Evolutionary conservation across 2,329 filamentous ascomycete species (phyloP).

Genomic region (Aspergillus pseudoglaucus): DNA sequence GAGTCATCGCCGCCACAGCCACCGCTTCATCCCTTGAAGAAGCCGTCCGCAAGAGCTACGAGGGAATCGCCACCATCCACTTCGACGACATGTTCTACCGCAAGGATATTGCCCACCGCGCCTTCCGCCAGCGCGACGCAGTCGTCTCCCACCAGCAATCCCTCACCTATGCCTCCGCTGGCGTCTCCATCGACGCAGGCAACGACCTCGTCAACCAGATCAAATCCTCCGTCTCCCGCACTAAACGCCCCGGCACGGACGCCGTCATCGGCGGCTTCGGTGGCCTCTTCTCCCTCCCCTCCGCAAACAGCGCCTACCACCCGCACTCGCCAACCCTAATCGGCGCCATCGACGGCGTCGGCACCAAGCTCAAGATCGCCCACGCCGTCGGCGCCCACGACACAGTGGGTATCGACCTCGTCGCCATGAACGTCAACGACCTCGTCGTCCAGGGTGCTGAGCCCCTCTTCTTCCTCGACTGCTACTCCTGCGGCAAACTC

Average conservation of each 20-base stretch:
- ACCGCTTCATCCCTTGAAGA: conserved; percentile 68
- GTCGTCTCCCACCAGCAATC: conserved; percentile 17
- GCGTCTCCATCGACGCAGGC: conserved; percentile 89
- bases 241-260: conserved; percentile 77
- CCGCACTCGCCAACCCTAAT: conserved; percentile 71
- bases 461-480: conserved; percentile 94
- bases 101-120: conserved; percentile 81
- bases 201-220: conserved; percentile 90
- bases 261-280: conserved; percentile 95
- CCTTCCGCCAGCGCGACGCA: conserved; percentile 33
- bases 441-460: conserved; percentile 92
- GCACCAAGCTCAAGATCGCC: conserved; percentile 94
- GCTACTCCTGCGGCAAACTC: conserved; percentile 88
- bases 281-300: conserved; percentile 71
- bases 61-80: conserved; percentile 68
- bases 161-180: conserved; percentile 87
- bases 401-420: conserved; percentile 92
- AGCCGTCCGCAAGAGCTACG: conserved; percentile 83
- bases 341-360: conserved; percentile 93
- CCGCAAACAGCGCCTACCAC: conserved; percentile 64
- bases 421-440: conserved; percentile 99
- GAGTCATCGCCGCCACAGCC: conserved; percentile 89
- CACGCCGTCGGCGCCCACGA: conserved; percentile 84
- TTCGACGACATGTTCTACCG: conserved; percentile 89
- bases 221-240: conserved; percentile 81